These are phyloP conservation scores for Entonaema liquescens DNA, from an alignment of 495 filamentous ascomycete species.

Conservation along the genomic window DNA sequence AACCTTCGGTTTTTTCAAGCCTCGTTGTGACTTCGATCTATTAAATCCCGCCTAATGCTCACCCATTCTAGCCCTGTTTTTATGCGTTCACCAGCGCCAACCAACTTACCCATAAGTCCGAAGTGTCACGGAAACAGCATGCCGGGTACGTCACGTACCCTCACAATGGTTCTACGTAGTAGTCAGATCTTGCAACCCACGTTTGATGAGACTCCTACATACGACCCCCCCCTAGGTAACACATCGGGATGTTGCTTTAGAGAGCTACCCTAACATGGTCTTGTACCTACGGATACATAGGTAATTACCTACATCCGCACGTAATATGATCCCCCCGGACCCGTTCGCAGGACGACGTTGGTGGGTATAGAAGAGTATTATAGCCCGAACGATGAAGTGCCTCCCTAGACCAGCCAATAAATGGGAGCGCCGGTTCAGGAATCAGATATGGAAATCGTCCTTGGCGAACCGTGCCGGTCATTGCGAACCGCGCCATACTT, in stretches of 20 bases:
- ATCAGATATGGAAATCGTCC: slow-evolving; percentile 33
- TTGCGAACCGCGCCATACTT: slow-evolving; percentile 35
- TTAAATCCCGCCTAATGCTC: slow-evolving; percentile 27
- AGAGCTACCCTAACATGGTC: slow-evolving; percentile 6
- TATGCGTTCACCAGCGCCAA: background rate
- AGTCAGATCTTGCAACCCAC: slow-evolving; percentile 40
- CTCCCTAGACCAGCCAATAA: slow-evolving; percentile 29
- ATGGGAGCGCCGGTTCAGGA: slow-evolving; percentile 25
- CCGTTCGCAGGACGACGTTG: slow-evolving; percentile 32
- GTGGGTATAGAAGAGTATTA: slow-evolving; percentile 24
- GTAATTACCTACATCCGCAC: slow-evolving; percentile 28
- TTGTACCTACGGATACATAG: slow-evolving; percentile 22
- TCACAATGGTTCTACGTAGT: slow-evolving; percentile 18
- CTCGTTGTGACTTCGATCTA: slow-evolving; percentile 6
- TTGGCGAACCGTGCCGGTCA: slow-evolving; percentile 35
- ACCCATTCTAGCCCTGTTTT: slow-evolving; percentile 5
- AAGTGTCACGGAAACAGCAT: slow-evolving; percentile 25
- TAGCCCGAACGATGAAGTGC: slow-evolving; percentile 23
- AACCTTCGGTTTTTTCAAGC: slow-evolving; percentile 28
- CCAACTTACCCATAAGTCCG: slow-evolving; percentile 25
- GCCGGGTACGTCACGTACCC: slow-evolving; percentile 3
- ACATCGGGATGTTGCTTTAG: slow-evolving; percentile 35
- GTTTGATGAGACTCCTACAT: slow-evolving; percentile 22
- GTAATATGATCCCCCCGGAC: slow-evolving; percentile 37
- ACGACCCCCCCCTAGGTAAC: slow-evolving; percentile 24